These are phyloP conservation scores for Juglanconis juglandina DNA, from an alignment of 2,329 filamentous ascomycete genomes.

Conservation along the genomic window DNA sequence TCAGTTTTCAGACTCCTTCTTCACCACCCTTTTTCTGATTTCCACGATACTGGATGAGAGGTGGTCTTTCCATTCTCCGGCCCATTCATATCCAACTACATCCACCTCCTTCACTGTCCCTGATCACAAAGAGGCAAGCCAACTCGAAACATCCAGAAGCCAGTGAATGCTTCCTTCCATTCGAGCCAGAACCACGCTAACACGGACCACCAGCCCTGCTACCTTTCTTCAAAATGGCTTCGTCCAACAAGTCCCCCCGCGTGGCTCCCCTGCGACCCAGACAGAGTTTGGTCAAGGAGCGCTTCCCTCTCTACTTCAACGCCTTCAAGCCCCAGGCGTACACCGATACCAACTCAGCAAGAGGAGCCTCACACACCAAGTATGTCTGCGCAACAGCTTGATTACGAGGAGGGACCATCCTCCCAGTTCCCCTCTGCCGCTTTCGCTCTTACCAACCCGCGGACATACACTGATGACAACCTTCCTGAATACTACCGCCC, in stretches of 20 bases:
- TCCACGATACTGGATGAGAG: slow-evolving; percentile 11
- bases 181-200: neutral
- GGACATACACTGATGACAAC: neutral
- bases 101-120: neutral
- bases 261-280: slow-evolving; percentile 45
- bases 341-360: slow-evolving; percentile 54
- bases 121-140: neutral
- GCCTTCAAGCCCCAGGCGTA: slow-evolving; percentile 70
- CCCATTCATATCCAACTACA: neutral
- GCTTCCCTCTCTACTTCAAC: slow-evolving; percentile 64
- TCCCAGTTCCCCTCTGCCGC: slow-evolving; percentile 23
- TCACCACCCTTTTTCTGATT: neutral
- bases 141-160: neutral
- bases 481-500: neutral
- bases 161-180: neutral
- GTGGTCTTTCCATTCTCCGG: neutral
- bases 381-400: slow-evolving; percentile 34
- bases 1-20: neutral
- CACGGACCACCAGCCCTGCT: neutral
- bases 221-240: neutral
- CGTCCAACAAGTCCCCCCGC: slow-evolving; percentile 8
- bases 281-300: slow-evolving; percentile 63
- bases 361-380: slow-evolving; percentile 55
- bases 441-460: neutral
- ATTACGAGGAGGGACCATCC: slow-evolving; percentile 1